Percentiles rank a stretch among this genome's conserved stretches.
Conservation (phyloP, 768 basidiomycete species). For the Gymnopilus junonius region DNA sequence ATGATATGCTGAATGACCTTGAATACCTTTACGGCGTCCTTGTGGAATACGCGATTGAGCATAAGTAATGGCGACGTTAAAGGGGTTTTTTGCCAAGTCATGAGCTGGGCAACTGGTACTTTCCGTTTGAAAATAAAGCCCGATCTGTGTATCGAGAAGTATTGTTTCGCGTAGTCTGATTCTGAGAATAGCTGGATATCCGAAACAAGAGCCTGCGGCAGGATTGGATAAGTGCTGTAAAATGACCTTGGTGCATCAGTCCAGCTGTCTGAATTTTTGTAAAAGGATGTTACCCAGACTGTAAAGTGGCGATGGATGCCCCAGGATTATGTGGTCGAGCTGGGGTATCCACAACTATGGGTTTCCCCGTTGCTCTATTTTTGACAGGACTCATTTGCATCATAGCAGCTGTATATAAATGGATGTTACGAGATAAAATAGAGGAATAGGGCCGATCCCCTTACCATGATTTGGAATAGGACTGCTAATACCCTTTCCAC, state of each 20-base stretch:
- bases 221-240: slow-evolving; percentile 69
- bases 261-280: slow-evolving; percentile 1
- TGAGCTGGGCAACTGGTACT: slow-evolving; percentile 84
- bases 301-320: slow-evolving; percentile 47
- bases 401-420: slow-evolving; percentile 57
- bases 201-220: slow-evolving; percentile 79
- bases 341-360: slow-evolving; percentile 59
- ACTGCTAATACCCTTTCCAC: slow-evolving; percentile 68
- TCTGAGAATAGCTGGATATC: slow-evolving; percentile 90
- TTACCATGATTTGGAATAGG: slow-evolving; percentile 75
- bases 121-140: slow-evolving; percentile 85
- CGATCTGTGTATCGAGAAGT: slow-evolving; percentile 89
- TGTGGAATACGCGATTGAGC: slow-evolving; percentile 64
- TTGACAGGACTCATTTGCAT: slow-evolving; percentile 78
- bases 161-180: slow-evolving; percentile 83
- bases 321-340: slow-evolving; percentile 24
- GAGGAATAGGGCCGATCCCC: slow-evolving; percentile 18
- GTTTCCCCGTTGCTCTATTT: slow-evolving; percentile 60
- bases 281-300: slow-evolving; percentile 59
- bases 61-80: slow-evolving; percentile 77
- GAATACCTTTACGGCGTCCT: slow-evolving; percentile 85
- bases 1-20: slow-evolving; percentile 91
- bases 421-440: slow-evolving; percentile 8
- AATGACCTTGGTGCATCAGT: slow-evolving; percentile 10
- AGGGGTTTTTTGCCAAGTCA: slow-evolving; percentile 90